Conservation (phyloP, 345 rosid genomes). For the Nasturtium officinale region DNA sequence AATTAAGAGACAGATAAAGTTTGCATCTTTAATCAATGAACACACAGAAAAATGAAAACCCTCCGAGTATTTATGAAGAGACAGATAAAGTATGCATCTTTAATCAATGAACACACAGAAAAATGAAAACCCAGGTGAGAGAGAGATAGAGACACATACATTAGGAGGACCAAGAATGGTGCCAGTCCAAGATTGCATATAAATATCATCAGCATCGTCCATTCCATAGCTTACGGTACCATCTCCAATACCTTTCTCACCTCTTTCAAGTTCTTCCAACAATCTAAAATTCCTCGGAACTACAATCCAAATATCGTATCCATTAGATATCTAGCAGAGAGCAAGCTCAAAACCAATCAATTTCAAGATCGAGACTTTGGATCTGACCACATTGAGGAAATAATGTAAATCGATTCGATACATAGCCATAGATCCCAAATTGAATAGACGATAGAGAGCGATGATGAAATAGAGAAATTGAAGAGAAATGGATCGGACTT, state of each 20-base stretch:
- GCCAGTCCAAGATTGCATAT: slow-evolving; percentile 95
- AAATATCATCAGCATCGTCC: slow-evolving; percentile 91
- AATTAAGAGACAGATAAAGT: too few relatives aligned
- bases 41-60: not conserved
- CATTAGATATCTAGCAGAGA: not conserved
- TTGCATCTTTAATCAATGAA: not conserved
- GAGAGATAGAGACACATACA: slow-evolving; percentile 47
- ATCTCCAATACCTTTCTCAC: slow-evolving; percentile 90
- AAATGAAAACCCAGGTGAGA: not conserved
- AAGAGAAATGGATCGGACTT: slow-evolving; percentile 11
- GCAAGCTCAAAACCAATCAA: not conserved
- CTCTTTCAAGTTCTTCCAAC: slow-evolving; percentile 90
- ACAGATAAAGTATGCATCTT: too few relatives aligned
- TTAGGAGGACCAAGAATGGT: slow-evolving; percentile 86
- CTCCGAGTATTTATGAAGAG: too few relatives aligned
- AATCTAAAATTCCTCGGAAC: slow-evolving; percentile 89
- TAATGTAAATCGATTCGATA: slow-evolving; percentile 7
- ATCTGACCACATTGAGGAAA: slow-evolving; percentile 21
- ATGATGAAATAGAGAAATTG: not conserved
- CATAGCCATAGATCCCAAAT: slow-evolving; percentile 34
- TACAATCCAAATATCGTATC: slow-evolving; percentile 15
- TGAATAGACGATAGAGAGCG: not conserved
- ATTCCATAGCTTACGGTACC: slow-evolving; percentile 93
- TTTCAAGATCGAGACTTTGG: slow-evolving; percentile 15
- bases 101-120: not conserved